phyloP scores from a whole-genome alignment of 345 rosid species.

The Pistacia vera region DNA sequence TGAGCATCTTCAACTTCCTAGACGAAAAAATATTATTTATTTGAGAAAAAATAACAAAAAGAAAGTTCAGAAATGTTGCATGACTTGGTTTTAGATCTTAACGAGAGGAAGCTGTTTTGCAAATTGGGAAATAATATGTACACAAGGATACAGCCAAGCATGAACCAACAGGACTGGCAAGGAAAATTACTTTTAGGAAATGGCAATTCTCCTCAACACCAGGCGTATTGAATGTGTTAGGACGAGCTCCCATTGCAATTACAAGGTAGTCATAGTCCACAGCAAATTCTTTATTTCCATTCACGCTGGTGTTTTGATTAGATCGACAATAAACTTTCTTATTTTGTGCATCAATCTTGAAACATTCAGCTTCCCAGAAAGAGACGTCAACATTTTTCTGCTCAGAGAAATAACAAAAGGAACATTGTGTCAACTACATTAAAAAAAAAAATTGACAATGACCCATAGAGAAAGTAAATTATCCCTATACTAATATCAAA shows the following conservation, averaged over 20 bases:
- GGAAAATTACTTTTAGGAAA: slow-evolving; percentile 74
- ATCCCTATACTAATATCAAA: background rate
- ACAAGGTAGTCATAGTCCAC: slow-evolving; percentile 93
- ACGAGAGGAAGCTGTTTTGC: background rate
- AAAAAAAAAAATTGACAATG: background rate
- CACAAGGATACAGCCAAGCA: background rate
- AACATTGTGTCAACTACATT: background rate
- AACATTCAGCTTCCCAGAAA: slow-evolving; percentile 89
- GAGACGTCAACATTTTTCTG: slow-evolving; percentile 61
- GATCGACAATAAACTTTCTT: slow-evolving; percentile 83
- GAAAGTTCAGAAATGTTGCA: background rate
- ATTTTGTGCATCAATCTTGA: slow-evolving; percentile 75
- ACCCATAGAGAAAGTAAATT: background rate
- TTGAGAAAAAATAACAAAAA: slow-evolving; percentile 8
- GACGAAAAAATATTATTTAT: slow-evolving; percentile 18
- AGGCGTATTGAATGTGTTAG: slow-evolving; percentile 95
- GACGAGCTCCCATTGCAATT: slow-evolving; percentile 91
- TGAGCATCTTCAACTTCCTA: slow-evolving; percentile 99
- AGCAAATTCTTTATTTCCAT: slow-evolving; percentile 69
- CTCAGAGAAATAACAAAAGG: background rate
- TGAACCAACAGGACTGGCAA: background rate
- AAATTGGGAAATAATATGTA: background rate
- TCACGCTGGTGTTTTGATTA: slow-evolving; percentile 35
- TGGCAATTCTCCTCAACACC: slow-evolving; percentile 92
- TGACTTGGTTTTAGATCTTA: background rate